Base-by-base conservation (phyloP, 306 rosid genomes). In the Mimosa pudica region DNA sequence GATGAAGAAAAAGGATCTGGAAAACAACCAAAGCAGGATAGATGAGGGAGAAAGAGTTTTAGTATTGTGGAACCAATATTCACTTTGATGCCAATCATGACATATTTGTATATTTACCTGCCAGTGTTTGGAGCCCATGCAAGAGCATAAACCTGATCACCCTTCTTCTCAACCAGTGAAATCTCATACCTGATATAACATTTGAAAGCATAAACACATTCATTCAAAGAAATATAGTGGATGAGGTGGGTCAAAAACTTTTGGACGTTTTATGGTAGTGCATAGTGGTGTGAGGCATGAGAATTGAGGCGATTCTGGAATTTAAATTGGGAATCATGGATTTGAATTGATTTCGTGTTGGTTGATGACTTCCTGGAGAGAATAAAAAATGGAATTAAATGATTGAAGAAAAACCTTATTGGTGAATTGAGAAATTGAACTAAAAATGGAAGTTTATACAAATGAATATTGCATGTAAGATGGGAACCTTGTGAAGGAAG, bases 81-180 rank as follows among this genome's bases (percentile, higher is more conserved):
- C 30, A 24, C 30, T 24, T 24, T 24, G 41, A 70, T 52, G 67
- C 45, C 65, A 54, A 74, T 18, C n/a, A 77, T 8, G 20, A n/a
- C 33, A 42, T 47, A 35, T 32, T 38, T 32, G 79, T 32, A 64
- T 62, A 30, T 24, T 38, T 44, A 94, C 97, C 98, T 89, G 84
- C 98, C 98, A 89, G 89, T 89, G 77, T 95, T 92, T 74, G 97
- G 94, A 42, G 98, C 98, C 98, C 98, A 95, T n/a, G 96, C 90
- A 61, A 88, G 94, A 14, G 89, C 87, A 85, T 89, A 84, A 70
- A 95, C 97, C 84, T 57, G 87, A 85, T 90, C 90, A 46, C 90
- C 87, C 80, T 80, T 91, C 62, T 92, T 90, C 66, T 72, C 91
- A 35, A 89, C 82, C 65, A 82, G 77, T 18, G 30, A 24, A 24